Evolutionary conservation across 192 early-diverging fungal genomes (phyloP), one percentile per base, ranked within the genome.

Genomic region (Linnemannia hyalina): DNA sequence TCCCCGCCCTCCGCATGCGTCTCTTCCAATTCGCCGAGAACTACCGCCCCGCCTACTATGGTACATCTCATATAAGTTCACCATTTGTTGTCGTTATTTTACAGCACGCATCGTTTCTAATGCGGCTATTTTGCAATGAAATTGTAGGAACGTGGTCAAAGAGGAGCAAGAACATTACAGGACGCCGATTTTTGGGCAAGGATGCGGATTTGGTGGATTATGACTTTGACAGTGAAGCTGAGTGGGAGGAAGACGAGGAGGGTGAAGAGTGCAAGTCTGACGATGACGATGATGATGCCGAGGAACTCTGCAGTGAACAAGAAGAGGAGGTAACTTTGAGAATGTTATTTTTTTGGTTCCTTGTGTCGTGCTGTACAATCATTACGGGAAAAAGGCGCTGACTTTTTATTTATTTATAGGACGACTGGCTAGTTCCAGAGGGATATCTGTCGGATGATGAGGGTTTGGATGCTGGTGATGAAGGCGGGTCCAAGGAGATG

Each of bases 241-340:
- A 97, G 88, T 98, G 97, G 97, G 96, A 96, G 44, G 93, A 92
- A 41, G 96, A 97, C 47, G 97, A 95, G 44, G 95, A 96, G 76
- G 97, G 97, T 26, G 97, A 98, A 77, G 96, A 97, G 68, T 89
- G 95, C 20, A 91, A 89, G 57, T 95, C 93, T 83, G 95, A 95
- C 9, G 93, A 94, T 79, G 96, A 97, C 41, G 95, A 96, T 8
- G 95, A 95, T 5, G 93, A 94, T 38, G 94, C 91, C n/a, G 91
- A 89, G 1, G 89, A 89, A 23, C 54, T 77, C n/a, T 91, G 91
- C 16, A 91, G 87, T 40, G 90, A 91, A 6, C 91, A 89, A 22
- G 92, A 93, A 3, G 94, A 93, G 23, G 93, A 92, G 84, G 74
- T 87, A 83, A 60, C 15, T 0, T 40, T 18, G 38, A 6, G 38